Percentiles rank a stretch among this genome's conserved stretches.
phyloP scores from a whole-genome alignment of 345 rosid genomes.

The Barbarea vulgaris region DNA sequence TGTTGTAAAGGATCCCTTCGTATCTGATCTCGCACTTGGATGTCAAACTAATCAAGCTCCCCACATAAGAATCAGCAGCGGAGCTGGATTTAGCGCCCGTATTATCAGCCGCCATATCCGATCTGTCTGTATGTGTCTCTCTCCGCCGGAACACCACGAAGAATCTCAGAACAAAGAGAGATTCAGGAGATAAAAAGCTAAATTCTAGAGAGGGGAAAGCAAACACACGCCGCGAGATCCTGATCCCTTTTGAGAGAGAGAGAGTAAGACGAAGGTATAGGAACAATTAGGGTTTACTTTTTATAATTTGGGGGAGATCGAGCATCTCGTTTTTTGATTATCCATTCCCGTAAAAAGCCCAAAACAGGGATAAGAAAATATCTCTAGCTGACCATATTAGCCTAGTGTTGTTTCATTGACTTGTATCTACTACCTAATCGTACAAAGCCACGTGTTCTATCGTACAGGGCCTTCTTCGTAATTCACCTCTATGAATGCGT shows the following conservation, averaged over 20 bases:
- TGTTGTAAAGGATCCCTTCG: constrained; percentile 89
- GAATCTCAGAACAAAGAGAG: constrained; percentile 31
- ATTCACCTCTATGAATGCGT: constrained; percentile 6
- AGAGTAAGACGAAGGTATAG: constrained; percentile 12
- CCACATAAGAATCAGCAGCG: constrained; percentile 88
- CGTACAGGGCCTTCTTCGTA: neutral
- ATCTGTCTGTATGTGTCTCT: constrained; percentile 38
- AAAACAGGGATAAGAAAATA: constrained; percentile 7
- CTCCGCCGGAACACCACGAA: constrained; percentile 16
- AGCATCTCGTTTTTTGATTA: constrained; percentile 26
- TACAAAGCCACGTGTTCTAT: neutral
- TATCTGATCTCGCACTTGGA: constrained; percentile 98
- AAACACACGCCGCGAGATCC: constrained; percentile 18
- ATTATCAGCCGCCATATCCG: constrained; percentile 66
- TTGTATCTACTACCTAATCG: neutral
- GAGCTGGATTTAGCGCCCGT: constrained; percentile 62
- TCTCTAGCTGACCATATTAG: constrained; percentile 16
- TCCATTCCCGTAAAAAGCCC: constrained; percentile 32
- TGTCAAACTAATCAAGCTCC: constrained; percentile 95
- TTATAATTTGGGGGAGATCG: constrained; percentile 40
- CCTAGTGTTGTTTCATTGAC: constrained; percentile 2
- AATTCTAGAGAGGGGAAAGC: constrained; percentile 10
- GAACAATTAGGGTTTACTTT: constrained; percentile 50
- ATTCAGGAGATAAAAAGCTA: constrained; percentile 4
- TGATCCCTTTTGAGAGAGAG: constrained; percentile 11